Conservation (phyloP, 805 yeast genomes). For the Barnettozyma pratensis region DNA sequence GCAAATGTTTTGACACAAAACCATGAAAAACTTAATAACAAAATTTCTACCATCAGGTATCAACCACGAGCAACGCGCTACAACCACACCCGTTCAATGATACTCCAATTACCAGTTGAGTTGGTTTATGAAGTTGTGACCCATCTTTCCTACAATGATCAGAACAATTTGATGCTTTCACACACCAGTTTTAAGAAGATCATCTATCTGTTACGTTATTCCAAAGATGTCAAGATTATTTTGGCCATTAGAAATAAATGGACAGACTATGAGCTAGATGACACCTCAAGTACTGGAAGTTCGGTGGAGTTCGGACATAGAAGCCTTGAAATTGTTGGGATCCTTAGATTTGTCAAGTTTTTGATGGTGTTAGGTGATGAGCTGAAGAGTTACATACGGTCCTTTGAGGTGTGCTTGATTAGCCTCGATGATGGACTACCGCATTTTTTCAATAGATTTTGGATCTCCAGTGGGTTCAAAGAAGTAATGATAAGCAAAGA, state of each 20-base stretch:
- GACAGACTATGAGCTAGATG: background rate
- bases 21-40: too few species aligned
- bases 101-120: background rate
- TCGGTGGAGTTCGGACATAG: background rate
- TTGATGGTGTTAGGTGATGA: background rate
- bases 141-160: background rate
- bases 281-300: background rate
- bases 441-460: background rate
- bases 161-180: background rate
- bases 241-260: background rate
- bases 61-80: too few species aligned
- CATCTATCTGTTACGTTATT: background rate
- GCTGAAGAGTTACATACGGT: background rate
- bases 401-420: background rate
- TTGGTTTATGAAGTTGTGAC: background rate
- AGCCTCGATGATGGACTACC: background rate
- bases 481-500: too few species aligned
- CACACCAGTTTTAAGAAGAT: background rate
- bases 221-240: background rate
- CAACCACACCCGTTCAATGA: background rate
- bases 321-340: background rate
- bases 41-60: too few species aligned
- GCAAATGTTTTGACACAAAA: too few species aligned
- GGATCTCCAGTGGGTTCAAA: background rate
- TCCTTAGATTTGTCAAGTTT: background rate